Evolutionary conservation across 495 filamentous ascomycete species (phyloP).

Genomic region (Oidiodendron maius): DNA sequence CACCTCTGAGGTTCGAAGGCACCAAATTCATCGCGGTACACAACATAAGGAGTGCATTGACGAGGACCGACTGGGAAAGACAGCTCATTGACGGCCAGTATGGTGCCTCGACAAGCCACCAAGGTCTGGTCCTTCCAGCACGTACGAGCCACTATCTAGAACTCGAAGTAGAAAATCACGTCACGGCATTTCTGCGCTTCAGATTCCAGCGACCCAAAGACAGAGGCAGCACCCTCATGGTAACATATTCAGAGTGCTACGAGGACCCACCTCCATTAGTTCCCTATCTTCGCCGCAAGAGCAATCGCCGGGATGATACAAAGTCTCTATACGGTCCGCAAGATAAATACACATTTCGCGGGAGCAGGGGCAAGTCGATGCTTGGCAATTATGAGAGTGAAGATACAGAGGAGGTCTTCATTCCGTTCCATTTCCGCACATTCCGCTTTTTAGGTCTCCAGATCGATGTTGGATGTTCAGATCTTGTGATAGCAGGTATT

Average conservation of each 20-base stretch:
- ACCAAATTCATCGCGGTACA: not conserved
- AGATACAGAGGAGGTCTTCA: conserved; percentile 16
- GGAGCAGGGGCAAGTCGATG: not conserved
- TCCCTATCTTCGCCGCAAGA: conserved; percentile 2
- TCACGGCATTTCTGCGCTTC: conserved; percentile 4
- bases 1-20: not conserved
- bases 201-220: not conserved
- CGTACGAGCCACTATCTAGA: not conserved
- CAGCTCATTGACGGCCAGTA: not conserved
- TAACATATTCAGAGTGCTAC: conserved; percentile 9
- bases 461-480: conserved; percentile 15
- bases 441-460: conserved; percentile 29
- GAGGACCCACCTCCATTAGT: not conserved
- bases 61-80: not conserved
- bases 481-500: not conserved
- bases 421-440: conserved; percentile 36
- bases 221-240: not conserved
- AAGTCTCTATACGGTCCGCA: conserved; percentile 4
- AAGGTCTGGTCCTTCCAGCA: not conserved
- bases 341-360: conserved; percentile 1
- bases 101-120: not conserved
- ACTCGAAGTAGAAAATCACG: conserved; percentile 4
- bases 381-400: not conserved
- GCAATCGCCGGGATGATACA: not conserved
- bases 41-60: not conserved